Evolutionary conservation across 2,329 filamentous ascomycete species (phyloP), one percentile per base, ranked within the genome.

Genomic region (Diaporthe nobilis): DNA sequence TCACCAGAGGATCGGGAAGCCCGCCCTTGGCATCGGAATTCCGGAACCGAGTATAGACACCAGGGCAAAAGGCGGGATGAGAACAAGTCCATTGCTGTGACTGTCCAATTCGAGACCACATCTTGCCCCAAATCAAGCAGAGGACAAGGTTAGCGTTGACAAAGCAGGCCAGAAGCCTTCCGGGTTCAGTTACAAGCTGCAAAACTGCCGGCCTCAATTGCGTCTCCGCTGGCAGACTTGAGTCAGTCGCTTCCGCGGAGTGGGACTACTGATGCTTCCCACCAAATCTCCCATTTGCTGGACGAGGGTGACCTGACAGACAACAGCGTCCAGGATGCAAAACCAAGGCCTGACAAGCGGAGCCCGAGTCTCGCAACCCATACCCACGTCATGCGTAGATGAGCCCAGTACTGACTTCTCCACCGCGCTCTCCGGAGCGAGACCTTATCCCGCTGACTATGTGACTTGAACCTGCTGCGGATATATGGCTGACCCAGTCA

Each of bases 401-500:
- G 65, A 68, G 47, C 47, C 47, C 65, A 28, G 47, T 53, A 13
- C 65, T 53, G 22, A n/a, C 4, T 39, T 53, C 65, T n/a, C 47
- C 65, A 68, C 31, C n/a, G 31, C 4, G n/a, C 13, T 53, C 12
- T 17, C 13, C 47, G 34, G 47, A 25, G 65, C 65, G 15, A 53
- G 65, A 47, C 49, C 22, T 17, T 13, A 28, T 28, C 31, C 13
- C 65, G 47, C 22, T 37, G 15, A 31, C n/a, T 55, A 28, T 55
- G n/a, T 55, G n/a, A 39, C 20, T 25, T n/a, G 49, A 53, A 51
- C 9, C 25, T 70, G 65, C 65, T 70, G 37, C 65, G 34, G 34
- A 42, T 68, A 68, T 25, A 68, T 68, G 47, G 65, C 31, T 39
- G 65, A 20, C 34, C 65, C 65, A 53, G 47, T 53, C 65, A 53